Evolutionary conservation across 352 stramenopile species (phyloP), one percentile per base, ranked within the genome.

Genomic region (Phytophthora fragariaefolia): DNA sequence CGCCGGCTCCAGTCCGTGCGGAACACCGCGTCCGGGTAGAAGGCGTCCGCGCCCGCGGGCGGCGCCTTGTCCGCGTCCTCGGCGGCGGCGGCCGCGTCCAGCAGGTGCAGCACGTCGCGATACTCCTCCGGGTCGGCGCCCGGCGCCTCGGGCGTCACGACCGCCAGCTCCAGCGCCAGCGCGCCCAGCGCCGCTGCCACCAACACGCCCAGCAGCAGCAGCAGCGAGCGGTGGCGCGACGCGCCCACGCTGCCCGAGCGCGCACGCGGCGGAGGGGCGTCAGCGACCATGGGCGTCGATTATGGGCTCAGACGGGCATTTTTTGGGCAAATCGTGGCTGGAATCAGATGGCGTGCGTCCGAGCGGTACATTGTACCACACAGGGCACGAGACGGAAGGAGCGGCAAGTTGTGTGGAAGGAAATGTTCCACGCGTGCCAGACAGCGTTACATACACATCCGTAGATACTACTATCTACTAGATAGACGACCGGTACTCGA

Each of bases 21-120:
- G 20, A 77, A 76, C 5, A 79, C 46, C 0, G 40, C 38, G n/a
- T 71, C 66, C 4, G 74, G 74, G 18, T 82, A 82, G 43, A 72
- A 73, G 4, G 26, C 34, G 17, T 69, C 58, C 5, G 38, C 53
- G 5, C 47, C 62, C 6, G 48, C 40, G 28, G 59, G 45, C 6
- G 64, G 58, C 34, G 64, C 54, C 13, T 69, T 62, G 15, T 73
- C 61, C 4, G 43, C 46, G 66, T 73, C 58, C 45, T 71, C 73
- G 8, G 61, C 65, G 30, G 63, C 69, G 9, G 69, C 58, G 22
- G 69, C 66, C 3, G 66, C 62, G 49, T 69, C 51, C 36, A 79
- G 53, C 1, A 69, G 54, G 49, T 60, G 66, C 48, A 60, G 58
- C 3, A 71, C 52, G 30, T 77, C 59, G n/a, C 34, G 27, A 26